Percentiles rank a stretch among this genome's conserved stretches.
phyloP scores from a whole-genome alignment of 345 rosid species.

The Corchorus capsularis region DNA sequence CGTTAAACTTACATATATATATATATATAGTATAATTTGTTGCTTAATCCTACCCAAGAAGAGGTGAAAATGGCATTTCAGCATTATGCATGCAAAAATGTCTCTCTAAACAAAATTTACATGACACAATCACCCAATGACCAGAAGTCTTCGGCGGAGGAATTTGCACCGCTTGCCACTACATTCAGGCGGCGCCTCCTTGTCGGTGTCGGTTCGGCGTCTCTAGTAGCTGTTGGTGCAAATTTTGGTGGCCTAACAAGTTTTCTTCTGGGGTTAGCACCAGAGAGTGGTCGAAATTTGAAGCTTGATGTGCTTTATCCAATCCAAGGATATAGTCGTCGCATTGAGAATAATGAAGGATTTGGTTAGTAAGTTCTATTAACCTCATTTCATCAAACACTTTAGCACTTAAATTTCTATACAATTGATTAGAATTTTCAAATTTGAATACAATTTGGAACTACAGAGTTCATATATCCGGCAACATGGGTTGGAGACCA shows the following conservation, averaged over 20 bases:
- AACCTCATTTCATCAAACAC: not conserved
- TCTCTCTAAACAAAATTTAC: slow-evolving; percentile 10
- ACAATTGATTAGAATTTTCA: not conserved
- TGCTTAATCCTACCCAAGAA: not conserved
- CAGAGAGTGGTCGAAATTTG: slow-evolving; percentile 59
- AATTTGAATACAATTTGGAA: not conserved
- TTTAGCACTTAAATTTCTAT: not conserved
- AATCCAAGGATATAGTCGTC: slow-evolving; percentile 70
- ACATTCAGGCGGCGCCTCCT: slow-evolving; percentile 67
- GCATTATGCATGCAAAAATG: slow-evolving; percentile 9
- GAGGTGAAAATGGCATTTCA: slow-evolving; percentile 8
- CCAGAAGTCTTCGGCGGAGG: slow-evolving; percentile 54
- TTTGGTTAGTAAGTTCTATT: slow-evolving; percentile 66
- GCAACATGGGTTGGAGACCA: slow-evolving; percentile 84
- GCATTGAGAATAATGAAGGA: slow-evolving; percentile 69
- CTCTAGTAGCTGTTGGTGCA: slow-evolving; percentile 78
- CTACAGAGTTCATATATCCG: slow-evolving; percentile 77
- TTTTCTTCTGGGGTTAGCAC: slow-evolving; percentile 69
- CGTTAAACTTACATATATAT: not conserved
- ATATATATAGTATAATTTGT: not conserved
- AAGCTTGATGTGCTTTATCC: slow-evolving; percentile 88
- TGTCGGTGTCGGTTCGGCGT: slow-evolving; percentile 67
- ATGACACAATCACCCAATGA: slow-evolving; percentile 22
- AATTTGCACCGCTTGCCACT: slow-evolving; percentile 64
- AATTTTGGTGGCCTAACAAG: slow-evolving; percentile 82